A percentile compares a stretch with the other conserved stretches of the same genome.
phyloP scores from a whole-genome alignment of 1,139 yeast genomes.

The Taphrina communis region DNA sequence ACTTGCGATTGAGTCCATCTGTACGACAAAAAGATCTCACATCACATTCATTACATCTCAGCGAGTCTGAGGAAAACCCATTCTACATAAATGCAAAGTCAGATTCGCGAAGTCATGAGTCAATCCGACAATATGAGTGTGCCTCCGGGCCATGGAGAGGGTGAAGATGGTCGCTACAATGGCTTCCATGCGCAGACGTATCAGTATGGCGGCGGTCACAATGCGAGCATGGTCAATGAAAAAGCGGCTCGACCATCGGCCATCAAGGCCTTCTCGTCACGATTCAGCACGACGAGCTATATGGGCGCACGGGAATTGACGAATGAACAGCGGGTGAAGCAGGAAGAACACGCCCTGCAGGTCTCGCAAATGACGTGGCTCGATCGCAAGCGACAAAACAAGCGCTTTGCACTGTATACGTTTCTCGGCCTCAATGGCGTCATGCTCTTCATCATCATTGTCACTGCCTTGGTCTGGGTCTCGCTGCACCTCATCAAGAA shows the following conservation, averaged over 20 bases:
- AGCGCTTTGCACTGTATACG: conserved; percentile 33
- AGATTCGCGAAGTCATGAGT: conserved; percentile 36
- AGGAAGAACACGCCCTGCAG: conserved; percentile 27
- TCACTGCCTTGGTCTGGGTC: conserved; percentile 32
- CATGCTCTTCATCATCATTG: conserved; percentile 37
- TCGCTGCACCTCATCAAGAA: conserved; percentile 30
- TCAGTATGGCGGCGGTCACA: conserved; percentile 32
- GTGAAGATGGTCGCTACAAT: conserved; percentile 5
- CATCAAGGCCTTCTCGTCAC: conserved; percentile 25
- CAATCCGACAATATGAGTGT: conserved; percentile 18
- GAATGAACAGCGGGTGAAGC: conserved; percentile 21
- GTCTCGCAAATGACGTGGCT: conserved; percentile 38
- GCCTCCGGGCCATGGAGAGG: conserved; percentile 34
- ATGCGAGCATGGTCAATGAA: conserved; percentile 20
- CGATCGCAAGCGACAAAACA: conserved; percentile 29
- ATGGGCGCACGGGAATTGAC: conserved; percentile 32
- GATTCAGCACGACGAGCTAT: conserved; percentile 38
- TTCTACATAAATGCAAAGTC: conserved; percentile 22
- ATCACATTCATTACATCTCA: too few species aligned
- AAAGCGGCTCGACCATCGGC: conserved; percentile 19
- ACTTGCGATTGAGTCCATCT: too few species aligned
- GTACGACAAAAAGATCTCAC: too few species aligned
- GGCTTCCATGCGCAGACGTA: conserved; percentile 19
- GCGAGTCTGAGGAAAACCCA: background rate
- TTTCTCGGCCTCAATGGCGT: conserved; percentile 36